These are phyloP conservation scores for Phaseolus lunatus DNA, from an alignment of 306 rosid species.

Conservation along the genomic window DNA sequence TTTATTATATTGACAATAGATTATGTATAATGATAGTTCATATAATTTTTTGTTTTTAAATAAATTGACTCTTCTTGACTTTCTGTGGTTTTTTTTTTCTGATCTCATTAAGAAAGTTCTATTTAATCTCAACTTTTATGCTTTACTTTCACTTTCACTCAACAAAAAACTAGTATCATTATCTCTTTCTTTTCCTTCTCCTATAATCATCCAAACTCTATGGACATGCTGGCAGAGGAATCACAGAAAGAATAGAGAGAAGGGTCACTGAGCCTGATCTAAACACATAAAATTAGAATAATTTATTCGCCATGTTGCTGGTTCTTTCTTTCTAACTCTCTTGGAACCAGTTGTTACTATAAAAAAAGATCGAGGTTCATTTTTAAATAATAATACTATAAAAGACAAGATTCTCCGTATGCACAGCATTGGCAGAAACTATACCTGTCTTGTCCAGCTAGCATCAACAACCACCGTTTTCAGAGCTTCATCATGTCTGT, in stretches of 20 bases:
- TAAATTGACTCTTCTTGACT: too few species aligned
- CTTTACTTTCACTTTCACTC: too few species aligned
- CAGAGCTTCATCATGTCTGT: neutral
- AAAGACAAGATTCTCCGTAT: neutral
- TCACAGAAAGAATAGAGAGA: neutral
- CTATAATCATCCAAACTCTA: neutral
- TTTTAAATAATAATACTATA: neutral
- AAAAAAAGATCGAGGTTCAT: neutral
- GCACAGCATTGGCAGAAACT: neutral
- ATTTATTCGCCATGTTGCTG: neutral
- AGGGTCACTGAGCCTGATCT: constrained; percentile 1
- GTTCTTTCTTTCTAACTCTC: neutral
- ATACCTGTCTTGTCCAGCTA: neutral
- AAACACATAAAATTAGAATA: constrained; percentile 8
- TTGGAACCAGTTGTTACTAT: neutral
- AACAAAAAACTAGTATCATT: too few species aligned
- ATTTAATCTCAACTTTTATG: too few species aligned
- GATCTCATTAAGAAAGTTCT: too few species aligned
- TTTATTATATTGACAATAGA: too few species aligned
- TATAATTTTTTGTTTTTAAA: too few species aligned
- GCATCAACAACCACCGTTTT: neutral
- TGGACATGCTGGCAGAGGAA: neutral
- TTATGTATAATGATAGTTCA: too few species aligned
- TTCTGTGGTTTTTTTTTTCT: too few species aligned
- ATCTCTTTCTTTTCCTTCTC: too few species aligned